Percentiles rank a stretch among this genome's conserved stretches.
These are phyloP conservation scores for thale cress (Arabidopsis thaliana) DNA, from an alignment of 345 rosid species.

Conservation along the genomic window TAIR10.1 NC_003076.8:8816501-8817000, in stretches of 20 bases:
- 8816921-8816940: slow-evolving; percentile 46
- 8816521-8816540: background rate
- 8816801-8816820: slow-evolving; percentile 35
- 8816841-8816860: slow-evolving; percentile 18
- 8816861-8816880: background rate
- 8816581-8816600: slow-evolving; percentile 61
- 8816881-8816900: background rate
- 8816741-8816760: background rate
- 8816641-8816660: slow-evolving; percentile 84
- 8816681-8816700: background rate
- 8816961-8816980: slow-evolving; percentile 62
- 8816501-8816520: background rate
- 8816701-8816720: background rate
- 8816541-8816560: background rate
- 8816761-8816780: slow-evolving; percentile 40
- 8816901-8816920: background rate
- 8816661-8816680: slow-evolving; percentile 60
- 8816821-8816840: slow-evolving; percentile 43
- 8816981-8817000: slow-evolving; percentile 5
- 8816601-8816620: slow-evolving; percentile 86
- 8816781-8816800: slow-evolving; percentile 26
- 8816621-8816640: slow-evolving; percentile 87
- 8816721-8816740: background rate
- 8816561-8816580: slow-evolving; percentile 13
- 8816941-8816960: slow-evolving; percentile 82